phyloP scores from a whole-genome alignment of 139 green algal genomes.

The Eudorina sp. region DNA sequence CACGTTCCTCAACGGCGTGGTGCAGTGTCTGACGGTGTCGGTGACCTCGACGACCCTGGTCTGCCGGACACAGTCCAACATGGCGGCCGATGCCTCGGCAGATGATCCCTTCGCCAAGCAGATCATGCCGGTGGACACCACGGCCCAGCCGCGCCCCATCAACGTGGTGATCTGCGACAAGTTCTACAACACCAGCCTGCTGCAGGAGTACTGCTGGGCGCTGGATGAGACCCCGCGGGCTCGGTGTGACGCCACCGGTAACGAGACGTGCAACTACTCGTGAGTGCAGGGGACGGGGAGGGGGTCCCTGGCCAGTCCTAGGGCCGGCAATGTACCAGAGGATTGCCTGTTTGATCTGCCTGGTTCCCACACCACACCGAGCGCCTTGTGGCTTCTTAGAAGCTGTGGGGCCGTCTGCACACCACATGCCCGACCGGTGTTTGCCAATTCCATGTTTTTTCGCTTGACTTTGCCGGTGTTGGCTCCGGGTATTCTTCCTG shows the following conservation, averaged over 20 bases:
- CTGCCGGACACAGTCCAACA: slow-evolving; percentile 40
- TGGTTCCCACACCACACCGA: no score
- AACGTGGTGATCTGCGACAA: slow-evolving; percentile 39
- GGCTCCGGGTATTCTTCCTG: no score
- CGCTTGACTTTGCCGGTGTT: no score
- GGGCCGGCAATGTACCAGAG: no score
- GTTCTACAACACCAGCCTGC: background rate
- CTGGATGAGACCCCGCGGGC: background rate
- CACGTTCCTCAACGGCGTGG: slow-evolving; percentile 52
- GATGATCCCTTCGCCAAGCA: slow-evolving; percentile 34
- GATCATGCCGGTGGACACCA: slow-evolving; percentile 22
- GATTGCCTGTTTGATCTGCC: no score
- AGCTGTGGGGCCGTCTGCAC: no score
- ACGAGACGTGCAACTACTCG: background rate
- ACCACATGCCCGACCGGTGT: no score
- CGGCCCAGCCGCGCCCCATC: background rate
- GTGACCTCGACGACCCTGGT: slow-evolving; percentile 16
- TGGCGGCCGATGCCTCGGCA: slow-evolving; percentile 41
- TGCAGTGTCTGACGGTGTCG: slow-evolving; percentile 14
- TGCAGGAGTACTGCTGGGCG: slow-evolving; percentile 29
- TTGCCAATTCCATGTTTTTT: no score
- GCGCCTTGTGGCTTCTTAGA: no score
- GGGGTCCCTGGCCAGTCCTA: no score
- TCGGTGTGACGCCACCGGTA: background rate
- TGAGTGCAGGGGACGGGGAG: no score